These are phyloP conservation scores for Boletus edulis DNA, from an alignment of 768 basidiomycete genomes.

Conservation along the genomic window DNA sequence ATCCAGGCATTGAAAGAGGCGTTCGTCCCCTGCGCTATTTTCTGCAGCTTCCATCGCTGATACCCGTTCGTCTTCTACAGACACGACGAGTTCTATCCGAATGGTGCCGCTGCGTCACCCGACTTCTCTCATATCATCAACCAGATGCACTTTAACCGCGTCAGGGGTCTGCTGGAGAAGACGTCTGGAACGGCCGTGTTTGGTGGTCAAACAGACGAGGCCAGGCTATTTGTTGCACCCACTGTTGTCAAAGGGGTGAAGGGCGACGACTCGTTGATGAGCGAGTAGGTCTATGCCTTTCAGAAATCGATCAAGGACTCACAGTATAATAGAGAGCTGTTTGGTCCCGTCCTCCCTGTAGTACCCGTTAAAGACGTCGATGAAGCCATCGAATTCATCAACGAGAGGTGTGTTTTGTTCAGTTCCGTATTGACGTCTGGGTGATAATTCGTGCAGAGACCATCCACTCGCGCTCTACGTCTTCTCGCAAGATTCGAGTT, in stretches of 20 bases:
- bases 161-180: constrained; percentile 59
- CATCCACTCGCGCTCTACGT: constrained; percentile 77
- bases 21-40: constrained; percentile 27
- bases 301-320: not conserved
- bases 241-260: constrained; percentile 67
- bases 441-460: constrained; percentile 42
- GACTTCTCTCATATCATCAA: constrained; percentile 54
- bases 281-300: constrained; percentile 48
- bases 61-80: constrained; percentile 1
- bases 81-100: constrained; percentile 38
- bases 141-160: constrained; percentile 50
- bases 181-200: constrained; percentile 64
- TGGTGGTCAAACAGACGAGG: constrained; percentile 62
- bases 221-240: constrained; percentile 63
- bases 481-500: constrained; percentile 57
- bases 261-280: constrained; percentile 69
- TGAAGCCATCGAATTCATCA: constrained; percentile 68
- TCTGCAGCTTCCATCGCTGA: not conserved
- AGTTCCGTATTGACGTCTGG: not conserved
- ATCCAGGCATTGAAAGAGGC: constrained; percentile 41
- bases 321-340: constrained; percentile 61
- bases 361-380: constrained; percentile 69
- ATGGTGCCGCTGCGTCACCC: constrained; percentile 41
- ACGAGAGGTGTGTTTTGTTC: constrained; percentile 43
- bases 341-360: constrained; percentile 79